Evolutionary conservation across 148 eudicot genomes (phyloP).

Genomic region (Agrostemma githago): DNA sequence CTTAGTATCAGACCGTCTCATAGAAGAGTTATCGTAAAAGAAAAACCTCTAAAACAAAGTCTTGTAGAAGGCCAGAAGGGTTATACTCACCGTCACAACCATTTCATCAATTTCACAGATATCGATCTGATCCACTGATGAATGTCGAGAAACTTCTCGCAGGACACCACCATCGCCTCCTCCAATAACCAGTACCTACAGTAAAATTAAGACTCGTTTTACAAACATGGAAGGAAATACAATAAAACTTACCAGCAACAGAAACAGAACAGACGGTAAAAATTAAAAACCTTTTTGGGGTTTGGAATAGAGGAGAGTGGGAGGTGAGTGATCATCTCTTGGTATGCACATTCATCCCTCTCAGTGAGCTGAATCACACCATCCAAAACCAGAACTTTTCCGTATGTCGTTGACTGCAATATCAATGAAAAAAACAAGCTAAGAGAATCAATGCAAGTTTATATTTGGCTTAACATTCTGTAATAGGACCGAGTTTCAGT

Average conservation of each 20-base stretch:
- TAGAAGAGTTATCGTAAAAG: background rate
- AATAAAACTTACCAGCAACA: background rate
- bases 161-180: constrained; percentile 99
- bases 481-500: constrained; percentile 5
- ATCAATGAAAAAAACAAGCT: constrained; percentile 15
- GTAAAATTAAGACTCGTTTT: background rate
- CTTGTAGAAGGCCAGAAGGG: background rate
- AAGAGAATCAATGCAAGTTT: background rate
- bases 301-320: constrained; percentile 92
- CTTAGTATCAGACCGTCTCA: no score
- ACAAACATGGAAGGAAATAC: no score
- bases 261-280: background rate
- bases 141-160: constrained; percentile 89
- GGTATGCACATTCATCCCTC: constrained; percentile 97
- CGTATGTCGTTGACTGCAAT: constrained; percentile 84
- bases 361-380: constrained; percentile 96
- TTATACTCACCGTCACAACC: constrained; percentile 77
- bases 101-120: constrained; percentile 97
- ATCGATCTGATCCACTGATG: constrained; percentile 83
- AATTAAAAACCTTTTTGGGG: constrained; percentile 74
- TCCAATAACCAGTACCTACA: constrained; percentile 92
- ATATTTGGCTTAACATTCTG: background rate
- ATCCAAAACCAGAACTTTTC: constrained; percentile 90
- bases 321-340: constrained; percentile 91
- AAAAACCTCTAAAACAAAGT: background rate